Conservation (phyloP, 169 alveolate species). For the Cryptosporidium tyzzeri region DNA sequence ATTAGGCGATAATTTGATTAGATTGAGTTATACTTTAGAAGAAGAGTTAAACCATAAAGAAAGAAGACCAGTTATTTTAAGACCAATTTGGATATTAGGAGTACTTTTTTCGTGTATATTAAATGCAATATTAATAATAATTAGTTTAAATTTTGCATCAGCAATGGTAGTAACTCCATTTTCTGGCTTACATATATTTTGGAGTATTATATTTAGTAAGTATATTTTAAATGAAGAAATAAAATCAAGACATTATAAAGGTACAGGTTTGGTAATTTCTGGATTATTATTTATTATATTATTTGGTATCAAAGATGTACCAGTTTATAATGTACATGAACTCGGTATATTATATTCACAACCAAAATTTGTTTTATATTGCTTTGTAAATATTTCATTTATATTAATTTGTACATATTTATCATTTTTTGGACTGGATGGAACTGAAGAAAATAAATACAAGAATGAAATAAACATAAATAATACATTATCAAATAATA, state of each 20-base stretch:
- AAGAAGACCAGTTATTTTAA: constrained; percentile 46
- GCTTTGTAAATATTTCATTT: constrained; percentile 9
- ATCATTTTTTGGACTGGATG: constrained; percentile 55
- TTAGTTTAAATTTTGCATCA: constrained; percentile 59
- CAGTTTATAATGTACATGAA: constrained; percentile 23
- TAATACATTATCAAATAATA: background rate
- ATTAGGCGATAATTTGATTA: constrained; percentile 60
- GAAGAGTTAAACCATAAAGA: constrained; percentile 1
- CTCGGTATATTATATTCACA: constrained; percentile 15
- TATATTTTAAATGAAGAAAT: constrained; percentile 42
- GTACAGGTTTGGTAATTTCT: constrained; percentile 33
- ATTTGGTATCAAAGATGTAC: constrained; percentile 67
- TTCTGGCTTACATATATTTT: constrained; percentile 72
- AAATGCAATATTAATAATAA: constrained; percentile 44
- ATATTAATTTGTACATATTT: constrained; percentile 43
- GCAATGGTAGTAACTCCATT: constrained; percentile 71
- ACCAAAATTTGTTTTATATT: constrained; percentile 29
- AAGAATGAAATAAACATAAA: background rate
- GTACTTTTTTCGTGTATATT: constrained; percentile 51
- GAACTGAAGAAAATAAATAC: background rate
- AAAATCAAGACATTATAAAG: constrained; percentile 38
- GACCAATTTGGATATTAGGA: constrained; percentile 74
- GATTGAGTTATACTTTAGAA: constrained; percentile 45
- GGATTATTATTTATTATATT: constrained; percentile 40
- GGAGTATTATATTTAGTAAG: constrained; percentile 59